Evolutionary conservation across 805 yeast genomes (phyloP).

Genomic region (Pichia scutulata): DNA sequence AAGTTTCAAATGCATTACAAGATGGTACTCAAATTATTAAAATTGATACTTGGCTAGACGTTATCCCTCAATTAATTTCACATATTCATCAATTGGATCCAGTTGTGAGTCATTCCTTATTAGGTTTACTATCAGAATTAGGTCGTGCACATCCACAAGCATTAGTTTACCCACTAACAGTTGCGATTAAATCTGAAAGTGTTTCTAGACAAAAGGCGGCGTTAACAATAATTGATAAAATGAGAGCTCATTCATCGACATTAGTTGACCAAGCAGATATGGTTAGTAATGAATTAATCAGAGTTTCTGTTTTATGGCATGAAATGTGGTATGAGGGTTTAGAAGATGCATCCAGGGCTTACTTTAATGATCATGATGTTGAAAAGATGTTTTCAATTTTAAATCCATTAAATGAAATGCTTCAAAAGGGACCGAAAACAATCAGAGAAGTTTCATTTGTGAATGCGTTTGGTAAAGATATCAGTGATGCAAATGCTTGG

Average conservation of each 20-base stretch:
- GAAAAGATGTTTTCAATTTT: slow-evolving; percentile 90
- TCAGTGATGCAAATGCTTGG: slow-evolving; percentile 92
- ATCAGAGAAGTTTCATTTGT: slow-evolving; percentile 88
- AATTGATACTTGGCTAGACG: slow-evolving; percentile 92
- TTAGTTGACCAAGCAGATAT: slow-evolving; percentile 89
- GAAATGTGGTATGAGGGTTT: slow-evolving; percentile 97
- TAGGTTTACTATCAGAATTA: slow-evolving; percentile 73
- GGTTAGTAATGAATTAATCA: slow-evolving; percentile 86
- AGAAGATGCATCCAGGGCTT: slow-evolving; percentile 91
- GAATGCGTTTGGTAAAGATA: slow-evolving; percentile 87
- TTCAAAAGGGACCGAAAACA: slow-evolving; percentile 85
- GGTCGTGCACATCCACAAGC: slow-evolving; percentile 98
- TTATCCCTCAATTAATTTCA: slow-evolving; percentile 90
- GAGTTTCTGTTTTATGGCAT: slow-evolving; percentile 96
- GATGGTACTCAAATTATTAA: slow-evolving; percentile 88
- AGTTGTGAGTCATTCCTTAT: slow-evolving; percentile 69
- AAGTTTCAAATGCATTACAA: slow-evolving; percentile 81
- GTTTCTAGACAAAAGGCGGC: slow-evolving; percentile 89
- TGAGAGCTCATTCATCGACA: slow-evolving; percentile 78
- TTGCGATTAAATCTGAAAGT: slow-evolving; percentile 91
- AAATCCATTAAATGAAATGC: slow-evolving; percentile 80
- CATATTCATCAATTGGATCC: slow-evolving; percentile 94
- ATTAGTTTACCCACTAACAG: slow-evolving; percentile 88
- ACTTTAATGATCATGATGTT: slow-evolving; percentile 89
- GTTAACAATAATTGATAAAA: slow-evolving; percentile 78